Percentiles rank a stretch among this genome's conserved stretches.
Conservation (phyloP, 2,329 filamentous ascomycete genomes). For the Paecilomyces dactylethromorphus region DNA sequence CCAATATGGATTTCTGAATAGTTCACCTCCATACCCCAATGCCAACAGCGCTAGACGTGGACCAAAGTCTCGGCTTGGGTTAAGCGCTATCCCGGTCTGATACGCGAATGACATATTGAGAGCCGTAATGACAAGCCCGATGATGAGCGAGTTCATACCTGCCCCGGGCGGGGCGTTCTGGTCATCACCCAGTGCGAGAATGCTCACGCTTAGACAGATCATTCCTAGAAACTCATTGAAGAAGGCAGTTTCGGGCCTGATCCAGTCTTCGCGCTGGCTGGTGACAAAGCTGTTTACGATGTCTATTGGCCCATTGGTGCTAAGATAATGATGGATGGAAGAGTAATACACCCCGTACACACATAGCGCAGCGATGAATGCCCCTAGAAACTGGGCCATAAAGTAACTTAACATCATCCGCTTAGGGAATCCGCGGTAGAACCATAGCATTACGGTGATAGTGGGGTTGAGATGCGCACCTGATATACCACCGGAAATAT, state of each 20-base stretch:
- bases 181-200: slow-evolving; percentile 43
- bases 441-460: slow-evolving; percentile 39
- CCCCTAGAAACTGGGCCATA: slow-evolving; percentile 47
- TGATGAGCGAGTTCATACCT: slow-evolving; percentile 46
- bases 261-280: slow-evolving; percentile 33
- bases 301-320: slow-evolving; percentile 16
- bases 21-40: slow-evolving; percentile 37
- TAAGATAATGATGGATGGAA: slow-evolving; percentile 27
- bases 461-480: slow-evolving; percentile 42
- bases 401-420: slow-evolving; percentile 46
- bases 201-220: slow-evolving; percentile 31
- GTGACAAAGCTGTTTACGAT: slow-evolving; percentile 41
- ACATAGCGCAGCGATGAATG: slow-evolving; percentile 44
- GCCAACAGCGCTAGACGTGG: slow-evolving; percentile 41
- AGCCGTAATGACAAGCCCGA: slow-evolving; percentile 37
- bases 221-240: slow-evolving; percentile 44
- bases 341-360: slow-evolving; percentile 39
- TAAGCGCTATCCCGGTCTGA: slow-evolving; percentile 44
- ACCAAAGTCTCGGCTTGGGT: slow-evolving; percentile 46
- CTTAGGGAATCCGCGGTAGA: slow-evolving; percentile 49
- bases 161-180: slow-evolving; percentile 43
- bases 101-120: slow-evolving; percentile 34
- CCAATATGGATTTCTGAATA: slow-evolving; percentile 41
- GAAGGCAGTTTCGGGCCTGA: slow-evolving; percentile 34
- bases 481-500: slow-evolving; percentile 43